Evolutionary conservation across 257 asterid species (phyloP).

Genomic region (Penstemon newberryi): DNA sequence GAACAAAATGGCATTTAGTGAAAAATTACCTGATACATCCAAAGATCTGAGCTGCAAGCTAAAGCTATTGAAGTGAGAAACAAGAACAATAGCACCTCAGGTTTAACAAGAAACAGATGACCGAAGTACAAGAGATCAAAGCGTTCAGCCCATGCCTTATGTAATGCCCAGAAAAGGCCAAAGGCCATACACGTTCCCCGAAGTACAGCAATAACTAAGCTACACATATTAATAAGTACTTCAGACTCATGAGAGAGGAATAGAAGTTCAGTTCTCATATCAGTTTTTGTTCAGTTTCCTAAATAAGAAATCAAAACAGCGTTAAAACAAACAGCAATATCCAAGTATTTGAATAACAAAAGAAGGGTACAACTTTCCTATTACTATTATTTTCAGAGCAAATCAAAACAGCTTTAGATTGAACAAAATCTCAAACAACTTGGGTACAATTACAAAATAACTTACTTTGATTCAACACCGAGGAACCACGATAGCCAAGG

Average conservation of each 20-base stretch:
- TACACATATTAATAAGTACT: background rate
- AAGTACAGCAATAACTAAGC: constrained; percentile 1
- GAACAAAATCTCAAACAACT: background rate
- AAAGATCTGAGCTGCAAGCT: constrained; percentile 3
- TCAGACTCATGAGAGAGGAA: no score
- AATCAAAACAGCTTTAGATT: background rate
- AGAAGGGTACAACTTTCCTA: no score
- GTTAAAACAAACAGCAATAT: no score
- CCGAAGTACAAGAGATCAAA: background rate
- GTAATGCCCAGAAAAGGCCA: constrained; percentile 1
- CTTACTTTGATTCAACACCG: constrained; percentile 11
- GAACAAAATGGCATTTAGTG: background rate
- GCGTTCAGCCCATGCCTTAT: background rate
- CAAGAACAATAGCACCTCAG: background rate
- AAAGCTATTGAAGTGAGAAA: background rate
- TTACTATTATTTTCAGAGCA: background rate
- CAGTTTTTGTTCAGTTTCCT: no score
- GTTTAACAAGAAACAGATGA: constrained; percentile 1
- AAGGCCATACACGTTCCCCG: constrained; percentile 17
- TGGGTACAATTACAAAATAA: background rate
- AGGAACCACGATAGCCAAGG: constrained; percentile 6
- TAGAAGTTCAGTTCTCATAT: no score
- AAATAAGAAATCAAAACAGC: no score
- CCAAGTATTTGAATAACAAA: no score
- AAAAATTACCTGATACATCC: constrained; percentile 4